phyloP scores from a whole-genome alignment of 1,139 yeast species.

The Cylindricascospora bacillispora region DNA sequence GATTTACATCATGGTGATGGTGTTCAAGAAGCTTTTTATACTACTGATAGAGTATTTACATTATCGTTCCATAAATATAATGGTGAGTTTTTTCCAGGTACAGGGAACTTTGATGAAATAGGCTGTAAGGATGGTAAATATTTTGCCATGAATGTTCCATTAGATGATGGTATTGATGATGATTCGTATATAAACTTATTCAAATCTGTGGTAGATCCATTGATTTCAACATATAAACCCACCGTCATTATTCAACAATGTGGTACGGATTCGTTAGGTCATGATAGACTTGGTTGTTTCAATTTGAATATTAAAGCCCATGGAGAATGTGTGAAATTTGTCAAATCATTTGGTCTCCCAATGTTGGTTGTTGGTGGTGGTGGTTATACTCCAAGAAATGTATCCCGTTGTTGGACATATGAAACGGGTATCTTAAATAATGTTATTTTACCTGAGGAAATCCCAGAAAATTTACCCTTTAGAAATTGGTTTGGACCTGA shows the following conservation, averaged over 20 bases:
- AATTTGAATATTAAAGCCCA: conserved; percentile 88
- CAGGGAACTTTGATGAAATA: conserved; percentile 79
- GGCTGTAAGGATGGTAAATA: conserved; percentile 87
- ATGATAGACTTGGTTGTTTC: conserved; percentile 86
- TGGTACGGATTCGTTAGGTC: conserved; percentile 89
- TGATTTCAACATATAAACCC: conserved; percentile 90
- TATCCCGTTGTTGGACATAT: conserved; percentile 86
- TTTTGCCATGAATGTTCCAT: conserved; percentile 78
- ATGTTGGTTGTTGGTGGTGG: conserved; percentile 94
- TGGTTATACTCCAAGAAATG: conserved; percentile 94
- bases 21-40: conserved; percentile 93
- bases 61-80: conserved; percentile 93
- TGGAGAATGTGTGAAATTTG: conserved; percentile 87
- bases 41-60: conserved; percentile 95
- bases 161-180: conserved; percentile 88
- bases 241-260: conserved; percentile 83
- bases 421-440: conserved; percentile 84
- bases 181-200: conserved; percentile 74
- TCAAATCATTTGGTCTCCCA: conserved; percentile 78
- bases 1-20: conserved; percentile 99
- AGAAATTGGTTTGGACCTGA: conserved; percentile 90
- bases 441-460: conserved; percentile 56
- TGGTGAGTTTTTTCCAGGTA: conserved; percentile 94
- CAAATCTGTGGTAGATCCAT: conserved; percentile 71
- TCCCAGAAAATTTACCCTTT: conserved; percentile 74